phyloP scores from a whole-genome alignment of 2,329 filamentous ascomycete species.

The Verticillium nubilum region DNA sequence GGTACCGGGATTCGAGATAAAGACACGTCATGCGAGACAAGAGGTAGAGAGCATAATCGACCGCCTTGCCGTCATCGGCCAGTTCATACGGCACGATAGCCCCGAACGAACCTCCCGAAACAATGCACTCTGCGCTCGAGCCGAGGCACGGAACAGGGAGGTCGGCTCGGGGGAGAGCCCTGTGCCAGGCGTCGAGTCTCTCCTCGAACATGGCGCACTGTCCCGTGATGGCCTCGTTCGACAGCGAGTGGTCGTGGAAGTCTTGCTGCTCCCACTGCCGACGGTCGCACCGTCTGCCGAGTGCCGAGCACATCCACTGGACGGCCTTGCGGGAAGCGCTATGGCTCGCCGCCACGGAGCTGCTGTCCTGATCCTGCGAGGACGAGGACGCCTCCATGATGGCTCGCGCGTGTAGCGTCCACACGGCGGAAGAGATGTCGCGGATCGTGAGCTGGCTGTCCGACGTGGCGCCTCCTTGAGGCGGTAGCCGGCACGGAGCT shows the following conservation, averaged over 20 bases:
- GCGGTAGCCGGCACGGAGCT: too few species aligned
- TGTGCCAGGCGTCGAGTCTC: background rate
- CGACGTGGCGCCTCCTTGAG: too few species aligned
- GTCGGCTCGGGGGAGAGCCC: background rate
- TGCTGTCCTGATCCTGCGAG: too few species aligned
- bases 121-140: background rate
- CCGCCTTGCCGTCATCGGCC: background rate
- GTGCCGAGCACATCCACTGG: background rate
- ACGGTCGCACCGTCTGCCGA: background rate
- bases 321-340: background rate
- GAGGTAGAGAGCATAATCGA: background rate
- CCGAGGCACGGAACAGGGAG: background rate
- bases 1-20: too few species aligned
- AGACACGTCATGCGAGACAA: background rate
- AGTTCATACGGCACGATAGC: background rate
- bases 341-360: too few species aligned
- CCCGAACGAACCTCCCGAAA: background rate
- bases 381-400: background rate
- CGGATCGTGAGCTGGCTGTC: background rate
- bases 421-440: slow-evolving; percentile 1
- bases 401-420: background rate
- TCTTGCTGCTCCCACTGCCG: background rate
- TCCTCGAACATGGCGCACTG: background rate
- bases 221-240: background rate
- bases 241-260: background rate